phyloP scores from a whole-genome alignment of 108 stramenopile genomes.

The Fragilaria crotonensis region DNA sequence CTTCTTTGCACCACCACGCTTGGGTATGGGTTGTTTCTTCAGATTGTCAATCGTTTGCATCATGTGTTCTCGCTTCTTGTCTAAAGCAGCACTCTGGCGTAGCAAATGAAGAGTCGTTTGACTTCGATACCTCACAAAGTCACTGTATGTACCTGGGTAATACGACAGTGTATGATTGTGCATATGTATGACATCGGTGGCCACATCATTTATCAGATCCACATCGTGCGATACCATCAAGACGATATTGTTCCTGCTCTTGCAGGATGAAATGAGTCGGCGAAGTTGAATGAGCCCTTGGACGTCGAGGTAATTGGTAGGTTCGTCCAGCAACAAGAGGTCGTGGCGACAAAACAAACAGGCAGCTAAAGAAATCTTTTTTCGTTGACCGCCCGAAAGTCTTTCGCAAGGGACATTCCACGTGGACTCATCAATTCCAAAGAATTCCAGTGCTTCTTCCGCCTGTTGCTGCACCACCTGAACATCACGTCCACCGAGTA shows the following conservation, averaged over 20 bases:
- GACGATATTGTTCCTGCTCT: conserved; percentile 43
- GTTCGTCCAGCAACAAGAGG: conserved; percentile 70
- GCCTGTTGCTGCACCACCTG: conserved; percentile 9
- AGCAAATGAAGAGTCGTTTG: conserved; percentile 49
- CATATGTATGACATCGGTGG: conserved; percentile 87
- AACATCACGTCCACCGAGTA: conserved; percentile 12
- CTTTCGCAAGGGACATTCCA: conserved; percentile 16
- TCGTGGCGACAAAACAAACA: conserved; percentile 33
- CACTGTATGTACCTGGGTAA: conserved; percentile 88
- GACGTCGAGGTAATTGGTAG: conserved; percentile 78
- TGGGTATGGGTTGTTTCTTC: conserved; percentile 45
- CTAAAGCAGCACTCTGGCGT: conserved; percentile 40
- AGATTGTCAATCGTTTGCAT: conserved; percentile 56
- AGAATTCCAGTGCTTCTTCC: conserved; percentile 37
- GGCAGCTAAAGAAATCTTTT: conserved; percentile 52
- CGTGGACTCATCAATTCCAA: conserved; percentile 27
- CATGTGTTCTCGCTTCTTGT: conserved; percentile 53
- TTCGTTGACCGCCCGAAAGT: conserved; percentile 50
- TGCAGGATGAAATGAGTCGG: conserved; percentile 43
- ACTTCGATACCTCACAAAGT: conserved; percentile 47
- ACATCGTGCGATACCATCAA: conserved; percentile 93
- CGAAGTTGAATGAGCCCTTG: conserved; percentile 71
- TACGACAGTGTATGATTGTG: conserved; percentile 62
- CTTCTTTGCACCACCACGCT: conserved; percentile 38
- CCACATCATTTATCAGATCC: conserved; percentile 85